Evolutionary conservation across 495 filamentous ascomycete genomes (phyloP), one percentile per base, ranked within the genome.

Genomic region (Podospora tetraspora): DNA sequence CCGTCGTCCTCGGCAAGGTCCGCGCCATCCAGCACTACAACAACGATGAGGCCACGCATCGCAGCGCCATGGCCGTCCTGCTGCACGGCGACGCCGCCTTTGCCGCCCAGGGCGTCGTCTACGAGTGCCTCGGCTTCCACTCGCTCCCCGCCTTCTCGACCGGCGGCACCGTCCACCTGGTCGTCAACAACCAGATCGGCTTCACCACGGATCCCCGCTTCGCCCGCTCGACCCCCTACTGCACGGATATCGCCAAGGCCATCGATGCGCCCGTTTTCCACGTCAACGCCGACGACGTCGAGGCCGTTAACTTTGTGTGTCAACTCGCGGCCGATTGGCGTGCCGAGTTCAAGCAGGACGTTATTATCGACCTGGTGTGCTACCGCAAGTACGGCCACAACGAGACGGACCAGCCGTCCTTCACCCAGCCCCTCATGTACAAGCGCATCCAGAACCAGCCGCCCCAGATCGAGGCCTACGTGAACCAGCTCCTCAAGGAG

Each of bases 361-460:
- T 97, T 66, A 93, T 99, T 71, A 91, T 99, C 77, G 95, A 99
- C 80, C 89, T 99, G 68, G 92, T 98, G 74, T 99, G 95, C 87
- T 99, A 99, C 85, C 90, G 95, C 72, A 99, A 98, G 83, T 89
- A 97, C 80, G 95, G 95, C 64, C 95, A 99, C 88, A 99, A 99
- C 82, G 95, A 99, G 84, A 99, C 95, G 16, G 95, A 99, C 75
- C 95, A 99, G 83, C 95, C 95, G 21, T 96, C 94, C 34, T 99
- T 99, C 86, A 99, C 95, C n/a, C 95, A 99, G 81, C 95, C 95
- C 52, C 81, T 96, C 68, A 99, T 99, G 95, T 99, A 99, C 86
- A 96, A 97, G 87, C 92, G 91, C 72, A 97, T 99, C 76, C 86
- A 87, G 66, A 83, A 87, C 52, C 91, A 97, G 76, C 84, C 88